These are phyloP conservation scores for Paecilomyces variotii DNA, from an alignment of 2,329 filamentous ascomycete genomes.

Conservation along the genomic window DNA sequence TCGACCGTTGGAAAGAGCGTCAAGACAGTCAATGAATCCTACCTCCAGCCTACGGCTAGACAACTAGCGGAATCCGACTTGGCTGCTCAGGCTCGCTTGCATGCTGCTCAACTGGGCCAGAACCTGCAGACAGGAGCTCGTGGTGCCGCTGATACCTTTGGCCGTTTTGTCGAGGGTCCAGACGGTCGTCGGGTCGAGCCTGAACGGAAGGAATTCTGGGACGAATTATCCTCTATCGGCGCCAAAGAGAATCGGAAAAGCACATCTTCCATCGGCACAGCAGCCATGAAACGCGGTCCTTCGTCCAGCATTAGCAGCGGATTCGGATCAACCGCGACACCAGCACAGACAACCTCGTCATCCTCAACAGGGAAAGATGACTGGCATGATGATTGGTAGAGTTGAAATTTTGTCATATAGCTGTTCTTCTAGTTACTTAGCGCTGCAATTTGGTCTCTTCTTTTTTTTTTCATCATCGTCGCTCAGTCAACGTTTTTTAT, in stretches of 20 bases:
- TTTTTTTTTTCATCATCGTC: too few relatives aligned
- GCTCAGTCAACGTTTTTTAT: too few relatives aligned
- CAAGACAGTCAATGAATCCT: slow-evolving; percentile 82
- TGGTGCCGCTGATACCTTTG: slow-evolving; percentile 71
- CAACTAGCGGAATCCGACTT: slow-evolving; percentile 75
- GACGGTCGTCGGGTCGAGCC: slow-evolving; percentile 45
- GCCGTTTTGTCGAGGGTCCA: slow-evolving; percentile 76
- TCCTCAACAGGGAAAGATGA: slow-evolving; percentile 40
- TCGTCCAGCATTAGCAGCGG: not conserved
- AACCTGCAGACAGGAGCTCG: slow-evolving; percentile 60
- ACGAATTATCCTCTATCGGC: slow-evolving; percentile 63
- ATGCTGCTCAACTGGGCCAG: slow-evolving; percentile 48
- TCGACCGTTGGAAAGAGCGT: slow-evolving; percentile 82
- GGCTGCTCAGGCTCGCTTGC: slow-evolving; percentile 59
- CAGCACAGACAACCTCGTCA: slow-evolving; percentile 7
- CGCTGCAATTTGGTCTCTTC: too few relatives aligned
- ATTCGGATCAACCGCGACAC: slow-evolving; percentile 9
- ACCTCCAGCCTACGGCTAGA: slow-evolving; percentile 85
- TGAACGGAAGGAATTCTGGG: slow-evolving; percentile 80
- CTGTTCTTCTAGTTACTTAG: not conserved
- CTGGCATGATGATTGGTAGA: slow-evolving; percentile 48
- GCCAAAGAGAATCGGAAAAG: slow-evolving; percentile 16
- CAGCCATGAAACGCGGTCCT: slow-evolving; percentile 50
- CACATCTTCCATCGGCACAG: slow-evolving; percentile 51
- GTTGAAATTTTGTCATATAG: slow-evolving; percentile 3